These are phyloP conservation scores for Favolaschia claudopus DNA, from an alignment of 768 basidiomycete genomes.

Conservation along the genomic window DNA sequence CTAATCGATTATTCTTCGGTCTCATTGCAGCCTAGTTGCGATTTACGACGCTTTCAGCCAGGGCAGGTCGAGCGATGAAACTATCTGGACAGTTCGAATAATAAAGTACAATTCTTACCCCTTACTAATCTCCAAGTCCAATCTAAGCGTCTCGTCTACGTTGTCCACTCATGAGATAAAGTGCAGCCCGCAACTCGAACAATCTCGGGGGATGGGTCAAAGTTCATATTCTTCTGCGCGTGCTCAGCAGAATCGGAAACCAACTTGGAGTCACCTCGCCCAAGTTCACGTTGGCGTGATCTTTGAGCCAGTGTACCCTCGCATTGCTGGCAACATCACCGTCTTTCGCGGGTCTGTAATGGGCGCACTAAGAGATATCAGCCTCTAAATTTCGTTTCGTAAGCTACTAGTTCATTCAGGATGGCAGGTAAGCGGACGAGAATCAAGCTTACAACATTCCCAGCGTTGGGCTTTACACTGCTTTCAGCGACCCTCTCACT, in stretches of 20 bases:
- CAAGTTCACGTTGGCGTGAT: constrained; percentile 22
- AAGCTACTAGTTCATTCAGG: too few species aligned
- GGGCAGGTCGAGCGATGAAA: constrained; percentile 26
- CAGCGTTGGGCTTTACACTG: too few species aligned
- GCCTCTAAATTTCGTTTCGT: too few species aligned
- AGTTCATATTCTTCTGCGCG: constrained; percentile 29
- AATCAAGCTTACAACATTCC: too few species aligned
- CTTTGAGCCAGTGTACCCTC: constrained; percentile 30
- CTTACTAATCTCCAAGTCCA: not conserved
- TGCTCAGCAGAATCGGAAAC: constrained; percentile 13
- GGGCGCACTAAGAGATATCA: too few species aligned
- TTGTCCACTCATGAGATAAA: constrained; percentile 31
- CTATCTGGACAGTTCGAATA: constrained; percentile 3
- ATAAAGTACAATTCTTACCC: not conserved
- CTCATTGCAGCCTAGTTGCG: constrained; percentile 16
- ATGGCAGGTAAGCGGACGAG: too few species aligned
- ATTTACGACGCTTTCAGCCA: constrained; percentile 24
- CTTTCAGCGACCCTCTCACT: too few species aligned
- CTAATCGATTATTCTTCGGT: not conserved
- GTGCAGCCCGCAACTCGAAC: constrained; percentile 29
- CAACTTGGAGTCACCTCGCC: constrained; percentile 21
- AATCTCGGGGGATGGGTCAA: constrained; percentile 31
- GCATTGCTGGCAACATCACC: constrained; percentile 27
- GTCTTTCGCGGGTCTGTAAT: constrained; percentile 29
- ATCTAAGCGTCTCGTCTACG: constrained; percentile 23